Evolutionary conservation across 2,329 filamentous ascomycete species (phyloP).

Genomic region (Sarocladium oryzae): DNA sequence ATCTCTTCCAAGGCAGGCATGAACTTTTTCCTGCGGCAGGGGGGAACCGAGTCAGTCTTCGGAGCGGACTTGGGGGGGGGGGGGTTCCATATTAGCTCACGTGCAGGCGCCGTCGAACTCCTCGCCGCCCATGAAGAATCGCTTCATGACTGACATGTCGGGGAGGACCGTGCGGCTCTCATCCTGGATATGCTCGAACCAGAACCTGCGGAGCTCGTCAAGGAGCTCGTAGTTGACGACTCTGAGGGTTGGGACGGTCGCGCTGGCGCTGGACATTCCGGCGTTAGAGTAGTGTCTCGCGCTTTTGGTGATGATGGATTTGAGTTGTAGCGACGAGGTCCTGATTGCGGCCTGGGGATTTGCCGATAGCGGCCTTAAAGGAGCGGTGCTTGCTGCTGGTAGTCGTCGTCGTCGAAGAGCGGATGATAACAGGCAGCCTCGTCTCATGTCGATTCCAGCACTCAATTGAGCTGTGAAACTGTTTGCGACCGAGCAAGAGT

Average conservation of each 20-base stretch:
- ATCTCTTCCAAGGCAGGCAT: conserved; percentile 28
- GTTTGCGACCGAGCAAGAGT: too few relatives aligned
- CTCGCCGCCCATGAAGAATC: conserved; percentile 28
- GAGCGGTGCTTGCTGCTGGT: too few relatives aligned
- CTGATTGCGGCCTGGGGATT: neutral
- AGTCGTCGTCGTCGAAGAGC: neutral
- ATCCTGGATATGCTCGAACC: conserved; percentile 28
- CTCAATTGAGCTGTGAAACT: too few relatives aligned
- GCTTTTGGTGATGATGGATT: neutral
- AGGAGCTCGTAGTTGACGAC: conserved; percentile 21
- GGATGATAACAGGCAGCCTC: neutral
- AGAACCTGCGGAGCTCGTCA: conserved; percentile 26
- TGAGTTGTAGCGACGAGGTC: neutral
- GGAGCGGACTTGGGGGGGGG: neutral
- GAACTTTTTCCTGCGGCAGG: conserved; percentile 21
- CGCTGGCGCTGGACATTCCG: conserved; percentile 12
- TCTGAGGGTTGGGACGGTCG: neutral
- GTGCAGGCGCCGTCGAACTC: conserved; percentile 29
- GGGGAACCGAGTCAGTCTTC: neutral
- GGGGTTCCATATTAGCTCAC: conserved; percentile 24
- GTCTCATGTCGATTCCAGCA: neutral
- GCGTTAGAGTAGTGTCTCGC: neutral
- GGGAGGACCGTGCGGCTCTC: conserved; percentile 22
- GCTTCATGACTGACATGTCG: conserved; percentile 18
- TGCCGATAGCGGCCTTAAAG: too few relatives aligned